A percentile compares a stretch with the other conserved stretches of the same genome.
These are phyloP conservation scores for Keithomyces neogunnii DNA, from an alignment of 2,329 filamentous ascomycete genomes.

Conservation along the genomic window DNA sequence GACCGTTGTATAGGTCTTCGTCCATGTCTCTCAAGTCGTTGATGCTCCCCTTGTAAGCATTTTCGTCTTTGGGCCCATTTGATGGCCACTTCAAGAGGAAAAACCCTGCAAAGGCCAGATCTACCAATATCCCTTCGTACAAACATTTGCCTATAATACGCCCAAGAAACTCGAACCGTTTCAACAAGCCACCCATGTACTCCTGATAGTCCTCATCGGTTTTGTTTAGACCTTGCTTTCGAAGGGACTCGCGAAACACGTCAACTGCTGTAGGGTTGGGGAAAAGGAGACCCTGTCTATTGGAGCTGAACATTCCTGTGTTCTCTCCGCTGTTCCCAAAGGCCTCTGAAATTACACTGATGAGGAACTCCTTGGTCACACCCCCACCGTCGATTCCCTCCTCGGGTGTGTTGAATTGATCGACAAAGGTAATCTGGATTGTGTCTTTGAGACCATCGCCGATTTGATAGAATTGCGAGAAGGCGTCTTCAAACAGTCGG, in stretches of 20 bases:
- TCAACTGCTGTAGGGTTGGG: conserved; percentile 77
- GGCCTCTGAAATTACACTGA: conserved; percentile 76
- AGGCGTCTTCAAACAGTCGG: conserved; percentile 78
- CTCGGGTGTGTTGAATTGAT: conserved; percentile 77
- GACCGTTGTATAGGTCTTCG: conserved; percentile 79
- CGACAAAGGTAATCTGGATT: conserved; percentile 93
- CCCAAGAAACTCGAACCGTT: conserved; percentile 82
- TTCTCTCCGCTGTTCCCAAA: conserved; percentile 49
- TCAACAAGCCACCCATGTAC: conserved; percentile 52
- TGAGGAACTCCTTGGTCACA: conserved; percentile 95
- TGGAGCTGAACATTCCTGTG: conserved; percentile 65
- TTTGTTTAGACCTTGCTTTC: conserved; percentile 41
- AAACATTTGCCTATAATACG: conserved; percentile 92
- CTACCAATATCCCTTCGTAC: conserved; percentile 92
- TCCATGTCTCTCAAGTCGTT: conserved; percentile 93
- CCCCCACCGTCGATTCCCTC: conserved; percentile 95
- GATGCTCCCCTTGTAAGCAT: conserved; percentile 80
- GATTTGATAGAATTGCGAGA: conserved; percentile 70
- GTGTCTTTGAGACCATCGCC: conserved; percentile 84
- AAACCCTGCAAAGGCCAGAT: conserved; percentile 88
- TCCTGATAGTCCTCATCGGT: conserved; percentile 48
- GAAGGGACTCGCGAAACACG: conserved; percentile 52
- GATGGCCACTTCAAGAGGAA: conserved; percentile 94
- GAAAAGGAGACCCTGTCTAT: conserved; percentile 78
- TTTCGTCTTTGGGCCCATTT: conserved; percentile 53